Evolutionary conservation across 805 yeast genomes (phyloP).

Genomic region (Suhomyces emberorum): DNA sequence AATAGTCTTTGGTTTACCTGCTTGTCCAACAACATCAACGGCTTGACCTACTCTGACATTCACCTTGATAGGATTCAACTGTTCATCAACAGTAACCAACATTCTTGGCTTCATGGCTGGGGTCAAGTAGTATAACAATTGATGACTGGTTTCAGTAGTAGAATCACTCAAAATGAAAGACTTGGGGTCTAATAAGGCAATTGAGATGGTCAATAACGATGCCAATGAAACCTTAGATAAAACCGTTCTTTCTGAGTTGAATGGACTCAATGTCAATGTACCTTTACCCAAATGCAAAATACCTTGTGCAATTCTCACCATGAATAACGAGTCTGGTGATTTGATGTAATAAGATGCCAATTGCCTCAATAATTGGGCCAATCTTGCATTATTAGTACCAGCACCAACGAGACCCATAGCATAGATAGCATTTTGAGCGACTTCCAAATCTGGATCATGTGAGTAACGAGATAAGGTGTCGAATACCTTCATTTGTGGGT

Average conservation of each 20-base stretch:
- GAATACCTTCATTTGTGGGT: slow-evolving; percentile 95
- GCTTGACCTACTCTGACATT: slow-evolving; percentile 99
- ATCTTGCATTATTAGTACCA: slow-evolving; percentile 97
- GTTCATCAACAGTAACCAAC: slow-evolving; percentile 89
- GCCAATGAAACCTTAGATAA: slow-evolving; percentile 88
- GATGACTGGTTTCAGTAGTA: slow-evolving; percentile 52
- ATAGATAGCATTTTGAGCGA: slow-evolving; percentile 90
- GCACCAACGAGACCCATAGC: slow-evolving; percentile 98
- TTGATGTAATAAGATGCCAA: slow-evolving; percentile 89
- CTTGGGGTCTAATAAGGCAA: slow-evolving; percentile 82
- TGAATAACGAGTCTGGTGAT: slow-evolving; percentile 85
- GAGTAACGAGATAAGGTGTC: slow-evolving; percentile 95
- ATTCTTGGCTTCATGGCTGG: slow-evolving; percentile 91
- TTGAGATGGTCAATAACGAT: slow-evolving; percentile 76
- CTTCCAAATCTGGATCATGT: slow-evolving; percentile 91
- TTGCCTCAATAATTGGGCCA: slow-evolving; percentile 93
- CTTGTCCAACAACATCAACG: slow-evolving; percentile 97
- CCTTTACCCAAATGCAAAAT: slow-evolving; percentile 95
- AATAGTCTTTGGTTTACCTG: slow-evolving; percentile 97
- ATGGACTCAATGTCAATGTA: slow-evolving; percentile 83
- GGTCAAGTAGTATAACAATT: slow-evolving; percentile 77
- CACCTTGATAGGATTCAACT: slow-evolving; percentile 86
- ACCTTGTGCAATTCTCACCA: slow-evolving; percentile 94
- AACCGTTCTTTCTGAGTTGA: slow-evolving; percentile 82
- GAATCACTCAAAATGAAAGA: slow-evolving; percentile 71